A percentile compares a stretch with the other conserved stretches of the same genome.
Conservation (phyloP, 73 alveolate species). For the Effrenium voratum region DNA sequence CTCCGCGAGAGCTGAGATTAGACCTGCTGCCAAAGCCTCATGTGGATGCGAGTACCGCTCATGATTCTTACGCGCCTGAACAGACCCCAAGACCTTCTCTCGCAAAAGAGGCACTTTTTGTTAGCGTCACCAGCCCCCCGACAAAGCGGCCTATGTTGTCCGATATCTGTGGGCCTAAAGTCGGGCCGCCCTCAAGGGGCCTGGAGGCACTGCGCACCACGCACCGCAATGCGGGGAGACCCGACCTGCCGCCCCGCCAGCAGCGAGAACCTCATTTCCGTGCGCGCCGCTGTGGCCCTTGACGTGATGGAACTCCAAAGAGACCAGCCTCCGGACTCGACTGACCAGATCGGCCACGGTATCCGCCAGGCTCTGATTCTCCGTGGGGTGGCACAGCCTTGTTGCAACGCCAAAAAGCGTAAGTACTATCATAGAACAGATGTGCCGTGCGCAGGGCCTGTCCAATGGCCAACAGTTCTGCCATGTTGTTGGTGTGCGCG, state of each 20-base stretch:
- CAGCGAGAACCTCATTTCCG: slow-evolving; percentile 30
- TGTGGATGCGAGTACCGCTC: neutral
- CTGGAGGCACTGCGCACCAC: neutral
- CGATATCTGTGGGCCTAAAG: neutral
- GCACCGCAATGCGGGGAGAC: neutral
- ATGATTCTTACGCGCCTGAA: slow-evolving; percentile 4
- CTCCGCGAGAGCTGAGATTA: neutral
- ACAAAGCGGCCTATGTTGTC: neutral
- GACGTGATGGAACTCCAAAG: neutral
- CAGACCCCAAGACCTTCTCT: neutral
- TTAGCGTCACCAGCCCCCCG: slow-evolving; percentile 37
- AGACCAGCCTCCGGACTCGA: neutral
- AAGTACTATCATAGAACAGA: neutral
- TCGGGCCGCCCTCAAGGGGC: slow-evolving; percentile 25
- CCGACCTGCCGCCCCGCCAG: neutral
- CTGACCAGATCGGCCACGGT: neutral
- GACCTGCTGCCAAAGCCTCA: neutral
- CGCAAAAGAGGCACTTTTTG: neutral
- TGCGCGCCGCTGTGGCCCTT: neutral
- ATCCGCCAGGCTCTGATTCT: neutral
- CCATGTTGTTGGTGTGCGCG: neutral
- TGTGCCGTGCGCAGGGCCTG: neutral
- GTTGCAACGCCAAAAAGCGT: neutral
- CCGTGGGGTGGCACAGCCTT: neutral
- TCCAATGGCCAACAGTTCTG: neutral